phyloP scores from a whole-genome alignment of 805 yeast genomes.

The Deakozyma indianensis region DNA sequence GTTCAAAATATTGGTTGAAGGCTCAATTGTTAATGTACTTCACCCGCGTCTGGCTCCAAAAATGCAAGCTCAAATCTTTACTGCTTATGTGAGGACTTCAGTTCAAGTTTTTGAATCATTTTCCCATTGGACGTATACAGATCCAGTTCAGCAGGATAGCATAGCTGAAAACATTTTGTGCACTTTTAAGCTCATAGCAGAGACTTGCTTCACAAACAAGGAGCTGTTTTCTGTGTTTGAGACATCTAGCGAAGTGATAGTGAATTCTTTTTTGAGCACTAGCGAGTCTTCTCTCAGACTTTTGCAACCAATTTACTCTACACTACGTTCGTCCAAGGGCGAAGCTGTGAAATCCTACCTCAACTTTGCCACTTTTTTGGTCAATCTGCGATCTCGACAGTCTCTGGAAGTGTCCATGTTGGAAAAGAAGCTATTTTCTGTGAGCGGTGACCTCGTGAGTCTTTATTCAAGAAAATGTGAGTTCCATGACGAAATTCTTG shows the following conservation, averaged over 20 bases:
- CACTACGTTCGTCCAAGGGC: slow-evolving; percentile 32
- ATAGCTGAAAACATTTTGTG: slow-evolving; percentile 42
- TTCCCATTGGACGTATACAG: slow-evolving; percentile 48
- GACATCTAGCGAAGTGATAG: slow-evolving; percentile 34
- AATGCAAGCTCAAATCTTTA: neutral
- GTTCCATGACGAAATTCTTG: slow-evolving; percentile 38
- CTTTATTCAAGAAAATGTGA: slow-evolving; percentile 35
- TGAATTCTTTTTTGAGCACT: slow-evolving; percentile 41
- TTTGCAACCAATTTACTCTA: slow-evolving; percentile 36
- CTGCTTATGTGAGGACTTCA: slow-evolving; percentile 14
- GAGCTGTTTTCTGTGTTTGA: slow-evolving; percentile 21
- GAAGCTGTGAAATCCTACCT: slow-evolving; percentile 38
- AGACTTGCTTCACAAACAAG: slow-evolving; percentile 41
- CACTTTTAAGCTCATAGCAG: slow-evolving; percentile 40
- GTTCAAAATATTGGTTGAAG: neutral
- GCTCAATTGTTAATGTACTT: neutral
- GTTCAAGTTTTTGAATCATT: slow-evolving; percentile 63
- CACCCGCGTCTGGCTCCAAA: neutral
- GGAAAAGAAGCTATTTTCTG: slow-evolving; percentile 42
- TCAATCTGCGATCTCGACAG: slow-evolving; percentile 40
- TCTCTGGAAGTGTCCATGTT: slow-evolving; percentile 41
- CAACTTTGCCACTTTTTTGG: slow-evolving; percentile 38
- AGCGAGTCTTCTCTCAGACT: slow-evolving; percentile 38
- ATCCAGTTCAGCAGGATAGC: slow-evolving; percentile 41
- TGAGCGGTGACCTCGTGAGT: slow-evolving; percentile 39